These are phyloP conservation scores for Arabis alpina DNA, from an alignment of 345 rosid species.

Conservation along the genomic window DNA sequence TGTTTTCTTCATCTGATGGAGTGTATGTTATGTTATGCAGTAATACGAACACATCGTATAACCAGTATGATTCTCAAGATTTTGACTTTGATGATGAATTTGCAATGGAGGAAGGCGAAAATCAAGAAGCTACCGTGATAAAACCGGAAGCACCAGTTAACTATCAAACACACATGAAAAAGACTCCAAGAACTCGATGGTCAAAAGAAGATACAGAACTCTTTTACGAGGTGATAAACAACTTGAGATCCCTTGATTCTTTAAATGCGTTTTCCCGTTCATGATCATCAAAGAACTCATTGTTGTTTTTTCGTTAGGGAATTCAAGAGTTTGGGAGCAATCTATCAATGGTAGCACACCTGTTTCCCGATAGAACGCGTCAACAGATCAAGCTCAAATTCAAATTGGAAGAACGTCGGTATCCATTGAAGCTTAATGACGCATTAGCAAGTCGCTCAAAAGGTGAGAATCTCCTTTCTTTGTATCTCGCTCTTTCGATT, in stretches of 20 bases:
- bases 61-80: conserved; percentile 48
- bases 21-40: conserved; percentile 46
- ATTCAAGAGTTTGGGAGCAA: conserved; percentile 79
- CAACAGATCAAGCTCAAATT: conserved; percentile 72
- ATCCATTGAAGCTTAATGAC: conserved; percentile 62
- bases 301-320: conserved; percentile 47
- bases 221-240: conserved; percentile 69
- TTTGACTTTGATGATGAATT: conserved; percentile 42
- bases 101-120: conserved; percentile 41
- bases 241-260: neutral
- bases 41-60: conserved; percentile 39
- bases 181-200: conserved; percentile 67
- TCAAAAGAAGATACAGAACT: conserved; percentile 78
- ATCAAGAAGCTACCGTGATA: conserved; percentile 14
- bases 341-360: conserved; percentile 70
- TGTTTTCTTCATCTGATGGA: neutral
- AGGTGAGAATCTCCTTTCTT: conserved; percentile 44
- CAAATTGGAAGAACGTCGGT: conserved; percentile 77
- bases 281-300: neutral
- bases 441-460: conserved; percentile 61
- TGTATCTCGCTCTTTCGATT: neutral
- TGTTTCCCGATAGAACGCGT: conserved; percentile 72
- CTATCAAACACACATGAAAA: conserved; percentile 72
- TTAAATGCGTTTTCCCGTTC: neutral
- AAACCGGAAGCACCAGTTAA: conserved; percentile 52